A percentile compares a stretch with the other conserved stretches of the same genome.
phyloP scores from a whole-genome alignment of 2,329 filamentous ascomycete genomes.

The Neurospora sp. region DNA sequence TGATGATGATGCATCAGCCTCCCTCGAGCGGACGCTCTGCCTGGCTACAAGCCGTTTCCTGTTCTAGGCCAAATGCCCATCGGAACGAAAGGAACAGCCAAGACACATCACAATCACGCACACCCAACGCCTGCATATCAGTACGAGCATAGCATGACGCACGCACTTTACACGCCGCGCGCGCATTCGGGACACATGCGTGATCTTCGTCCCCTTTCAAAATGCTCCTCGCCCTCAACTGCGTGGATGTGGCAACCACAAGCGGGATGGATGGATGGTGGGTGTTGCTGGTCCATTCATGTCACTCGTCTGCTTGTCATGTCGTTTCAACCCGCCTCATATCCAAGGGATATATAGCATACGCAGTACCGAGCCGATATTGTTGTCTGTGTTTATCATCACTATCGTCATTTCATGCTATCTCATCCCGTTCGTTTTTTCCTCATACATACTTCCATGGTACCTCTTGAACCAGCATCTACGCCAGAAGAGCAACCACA shows the following conservation, averaged over 20 bases:
- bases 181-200: background rate
- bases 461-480: background rate
- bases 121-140: background rate
- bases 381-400: background rate
- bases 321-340: background rate
- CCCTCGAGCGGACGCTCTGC: background rate
- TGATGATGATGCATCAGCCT: background rate
- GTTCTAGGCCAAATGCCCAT: background rate
- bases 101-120: background rate
- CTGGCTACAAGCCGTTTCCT: background rate
- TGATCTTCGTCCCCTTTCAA: background rate
- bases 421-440: background rate
- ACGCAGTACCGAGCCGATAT: background rate
- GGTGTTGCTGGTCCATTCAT: background rate
- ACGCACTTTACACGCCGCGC: background rate
- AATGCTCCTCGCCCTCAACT: background rate
- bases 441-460: too few relatives aligned
- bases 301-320: background rate
- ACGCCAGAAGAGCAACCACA: background rate
- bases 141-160: background rate
- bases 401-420: background rate
- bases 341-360: background rate
- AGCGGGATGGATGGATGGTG: background rate
- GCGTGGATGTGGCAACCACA: background rate
- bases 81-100: background rate